These are phyloP conservation scores for Lactarius psammicola DNA, from an alignment of 768 basidiomycete species.

Conservation along the genomic window DNA sequence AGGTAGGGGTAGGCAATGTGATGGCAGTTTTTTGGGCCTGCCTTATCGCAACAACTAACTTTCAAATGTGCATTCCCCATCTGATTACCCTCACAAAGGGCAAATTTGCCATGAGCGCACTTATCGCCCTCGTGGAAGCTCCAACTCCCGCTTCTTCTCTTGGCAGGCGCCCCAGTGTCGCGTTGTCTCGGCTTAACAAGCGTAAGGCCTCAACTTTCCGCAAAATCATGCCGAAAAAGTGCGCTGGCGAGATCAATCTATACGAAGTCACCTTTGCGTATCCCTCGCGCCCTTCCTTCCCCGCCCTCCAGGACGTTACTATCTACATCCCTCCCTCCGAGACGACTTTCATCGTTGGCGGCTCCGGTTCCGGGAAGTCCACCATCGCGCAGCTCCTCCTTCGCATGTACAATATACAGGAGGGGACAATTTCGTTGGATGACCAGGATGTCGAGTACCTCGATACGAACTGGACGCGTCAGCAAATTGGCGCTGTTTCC, in stretches of 20 bases:
- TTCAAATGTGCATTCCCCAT: slow-evolving; percentile 85
- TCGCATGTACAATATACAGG: slow-evolving; percentile 65
- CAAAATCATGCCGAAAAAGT: slow-evolving; percentile 62
- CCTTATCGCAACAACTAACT: slow-evolving; percentile 81
- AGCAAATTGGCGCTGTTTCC: slow-evolving; percentile 70
- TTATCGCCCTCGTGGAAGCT: slow-evolving; percentile 59
- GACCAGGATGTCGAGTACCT: slow-evolving; percentile 76
- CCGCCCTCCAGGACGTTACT: slow-evolving; percentile 56
- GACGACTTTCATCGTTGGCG: slow-evolving; percentile 78
- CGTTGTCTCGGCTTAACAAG: slow-evolving; percentile 36
- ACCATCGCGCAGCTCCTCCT: slow-evolving; percentile 65
- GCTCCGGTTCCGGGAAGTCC: slow-evolving; percentile 76
- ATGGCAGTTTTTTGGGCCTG: slow-evolving; percentile 99
- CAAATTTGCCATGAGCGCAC: slow-evolving; percentile 72
- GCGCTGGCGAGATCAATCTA: slow-evolving; percentile 69
- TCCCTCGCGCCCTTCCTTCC: slow-evolving; percentile 62
- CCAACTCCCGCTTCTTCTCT: slow-evolving; percentile 30
- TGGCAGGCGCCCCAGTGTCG: slow-evolving; percentile 28
- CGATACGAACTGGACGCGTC: slow-evolving; percentile 65
- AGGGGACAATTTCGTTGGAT: slow-evolving; percentile 74
- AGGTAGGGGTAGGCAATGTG: slow-evolving; percentile 67
- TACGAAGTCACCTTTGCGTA: slow-evolving; percentile 65
- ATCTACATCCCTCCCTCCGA: slow-evolving; percentile 71
- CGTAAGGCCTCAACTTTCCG: slow-evolving; percentile 44
- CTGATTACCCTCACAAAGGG: slow-evolving; percentile 76